These are phyloP conservation scores for Mucor saturninus DNA, from an alignment of 371 early-diverging fungal genomes.

Conservation along the genomic window DNA sequence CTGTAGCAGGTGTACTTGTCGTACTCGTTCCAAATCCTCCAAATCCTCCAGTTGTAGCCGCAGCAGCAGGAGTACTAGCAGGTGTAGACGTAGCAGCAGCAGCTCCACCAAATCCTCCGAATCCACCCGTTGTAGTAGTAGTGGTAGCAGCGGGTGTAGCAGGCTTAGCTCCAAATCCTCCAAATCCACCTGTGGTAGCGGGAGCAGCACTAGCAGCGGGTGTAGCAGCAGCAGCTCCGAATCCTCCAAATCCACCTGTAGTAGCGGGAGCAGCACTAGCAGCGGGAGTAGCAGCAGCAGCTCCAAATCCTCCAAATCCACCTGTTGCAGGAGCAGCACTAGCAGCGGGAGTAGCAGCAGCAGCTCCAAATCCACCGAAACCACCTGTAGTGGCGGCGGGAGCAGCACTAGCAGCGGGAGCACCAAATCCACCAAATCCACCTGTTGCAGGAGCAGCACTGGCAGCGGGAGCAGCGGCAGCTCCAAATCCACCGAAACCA, in stretches of 20 bases:
- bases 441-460: conserved; percentile 9
- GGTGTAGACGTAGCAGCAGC: conserved; percentile 4
- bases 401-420: neutral
- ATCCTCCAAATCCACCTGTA: conserved; percentile 14
- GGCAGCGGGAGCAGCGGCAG: conserved; percentile 5
- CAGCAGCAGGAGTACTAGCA: conserved; percentile 9
- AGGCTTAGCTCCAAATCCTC: conserved; percentile 6
- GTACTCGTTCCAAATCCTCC: conserved; percentile 32
- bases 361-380: conserved; percentile 19
- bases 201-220: conserved; percentile 12
- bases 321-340: conserved; percentile 4
- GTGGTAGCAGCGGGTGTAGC: conserved; percentile 5
- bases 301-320: conserved; percentile 26
- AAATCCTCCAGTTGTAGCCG: conserved; percentile 26
- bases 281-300: conserved; percentile 18
- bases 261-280: conserved; percentile 15
- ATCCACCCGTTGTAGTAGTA: conserved; percentile 14
- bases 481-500: conserved; percentile 16
- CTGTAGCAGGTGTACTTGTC: conserved; percentile 25
- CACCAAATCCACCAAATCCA: conserved; percentile 24
- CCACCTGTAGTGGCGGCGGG: conserved; percentile 13
- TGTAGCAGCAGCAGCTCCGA: conserved; percentile 9
- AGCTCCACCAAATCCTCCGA: conserved; percentile 14
- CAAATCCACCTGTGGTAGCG: conserved; percentile 18
- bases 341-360: conserved; percentile 7